These are phyloP conservation scores for Suillus brevipes DNA, from an alignment of 768 basidiomycete genomes.

Conservation along the genomic window DNA sequence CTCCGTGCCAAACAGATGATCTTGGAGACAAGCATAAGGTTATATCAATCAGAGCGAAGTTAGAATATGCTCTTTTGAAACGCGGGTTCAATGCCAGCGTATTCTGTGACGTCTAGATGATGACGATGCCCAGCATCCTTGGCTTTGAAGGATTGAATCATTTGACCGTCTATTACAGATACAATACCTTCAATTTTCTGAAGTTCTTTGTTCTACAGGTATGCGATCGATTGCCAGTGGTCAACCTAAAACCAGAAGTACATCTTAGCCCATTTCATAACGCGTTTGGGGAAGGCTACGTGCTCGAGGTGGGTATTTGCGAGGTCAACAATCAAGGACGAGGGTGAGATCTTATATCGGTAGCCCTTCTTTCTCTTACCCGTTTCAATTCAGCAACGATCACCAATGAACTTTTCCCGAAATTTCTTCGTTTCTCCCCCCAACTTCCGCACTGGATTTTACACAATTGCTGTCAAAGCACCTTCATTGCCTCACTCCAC, in stretches of 20 bases:
- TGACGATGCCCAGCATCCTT: constrained; percentile 70
- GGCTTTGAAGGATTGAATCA: constrained; percentile 75
- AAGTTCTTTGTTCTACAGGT: constrained; percentile 61
- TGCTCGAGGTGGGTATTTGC: constrained; percentile 45
- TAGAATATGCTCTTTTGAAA: constrained; percentile 36
- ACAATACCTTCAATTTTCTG: constrained; percentile 33
- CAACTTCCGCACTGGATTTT: constrained; percentile 69
- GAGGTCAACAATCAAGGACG: constrained; percentile 41
- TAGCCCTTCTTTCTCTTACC: not conserved
- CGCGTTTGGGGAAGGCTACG: constrained; percentile 68
- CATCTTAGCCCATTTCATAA: constrained; percentile 38
- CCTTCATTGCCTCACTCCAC: constrained; percentile 41
- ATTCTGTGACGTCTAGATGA: constrained; percentile 62
- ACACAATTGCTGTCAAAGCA: constrained; percentile 52
- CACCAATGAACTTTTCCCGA: constrained; percentile 67
- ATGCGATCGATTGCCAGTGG: constrained; percentile 15
- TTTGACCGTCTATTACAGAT: constrained; percentile 67
- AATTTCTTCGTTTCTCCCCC: constrained; percentile 78
- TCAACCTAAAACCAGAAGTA: not conserved
- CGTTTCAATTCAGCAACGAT: constrained; percentile 41
- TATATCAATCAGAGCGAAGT: constrained; percentile 41
- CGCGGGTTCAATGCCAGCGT: constrained; percentile 24
- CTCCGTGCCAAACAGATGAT: constrained; percentile 45
- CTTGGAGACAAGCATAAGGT: constrained; percentile 28
- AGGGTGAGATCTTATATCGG: constrained; percentile 30